Base-by-base conservation (phyloP, 352 stramenopile species). In the Peronospora destructor region DNA sequence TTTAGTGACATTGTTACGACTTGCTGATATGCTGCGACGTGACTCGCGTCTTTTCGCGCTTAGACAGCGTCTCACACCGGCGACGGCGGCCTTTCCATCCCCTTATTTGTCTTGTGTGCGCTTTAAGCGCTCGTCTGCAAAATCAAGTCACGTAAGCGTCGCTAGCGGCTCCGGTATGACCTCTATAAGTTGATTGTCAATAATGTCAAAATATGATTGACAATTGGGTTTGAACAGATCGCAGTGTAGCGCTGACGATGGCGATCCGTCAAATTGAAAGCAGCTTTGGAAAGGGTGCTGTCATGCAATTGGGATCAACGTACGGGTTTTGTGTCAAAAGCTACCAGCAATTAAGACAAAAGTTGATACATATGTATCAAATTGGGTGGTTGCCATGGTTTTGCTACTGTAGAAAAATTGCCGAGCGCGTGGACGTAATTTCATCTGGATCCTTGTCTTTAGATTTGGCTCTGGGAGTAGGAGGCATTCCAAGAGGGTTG, bases 211-310 rank as follows among this genome's bases (percentile, higher is more conserved):
- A 47, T 13, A 13, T 29, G 44, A 29, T 49, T 48, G 33, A 23
- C 25, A 36, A 25, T 11, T 37, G 9, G 13, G 41, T 11, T 29
- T 23, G 8, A 30, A 28, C 41, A 89, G 81, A 93, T 49, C 84
- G 84, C 37, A 83, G 75, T 44, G 70, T 72, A 26, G 93, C 93
- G n/a, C 66, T 98, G 40, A 82, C 95, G 21, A 96, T 96, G 67
- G 95, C 96, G 1, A 87, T 98, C 36, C 82, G 85, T 32, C 84
- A 97, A 67, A 98, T 98, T 61, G 95, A 98, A 75, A 91, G 89
- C 49, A 91, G 75, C 63, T 98, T 98, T 61, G 95, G 95, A 45
- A 92, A 96, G 43, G 96, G 96, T n/a, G 85, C 88, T 0, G 94
- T 99, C 40, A 96, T 98, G 68, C 94, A 97, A 50, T 68, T 99